These are phyloP conservation scores for Lolium rigidum DNA, from an alignment of 176 grass and related monocot genomes.

Conservation along the genomic window DNA sequence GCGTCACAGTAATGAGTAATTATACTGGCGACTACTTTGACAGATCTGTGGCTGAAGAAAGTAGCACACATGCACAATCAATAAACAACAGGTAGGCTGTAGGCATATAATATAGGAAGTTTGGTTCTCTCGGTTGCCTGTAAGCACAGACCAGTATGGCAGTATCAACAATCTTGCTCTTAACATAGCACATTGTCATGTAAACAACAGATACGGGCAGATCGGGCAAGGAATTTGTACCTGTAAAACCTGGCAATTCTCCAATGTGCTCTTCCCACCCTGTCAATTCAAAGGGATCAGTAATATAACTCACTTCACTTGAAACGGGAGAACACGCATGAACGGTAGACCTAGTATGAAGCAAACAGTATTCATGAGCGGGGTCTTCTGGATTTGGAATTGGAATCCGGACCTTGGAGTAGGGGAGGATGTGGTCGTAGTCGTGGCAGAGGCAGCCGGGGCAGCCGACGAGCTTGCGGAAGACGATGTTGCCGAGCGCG, in stretches of 20 bases:
- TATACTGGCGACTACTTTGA: constrained; percentile 12
- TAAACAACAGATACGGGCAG: not conserved
- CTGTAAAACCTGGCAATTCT: constrained; percentile 98
- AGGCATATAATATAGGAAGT: not conserved
- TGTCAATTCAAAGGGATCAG: constrained; percentile 43
- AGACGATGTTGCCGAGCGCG: constrained; percentile 86
- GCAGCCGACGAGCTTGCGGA: constrained; percentile 94
- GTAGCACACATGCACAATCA: not conserved
- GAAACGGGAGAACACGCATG: not conserved
- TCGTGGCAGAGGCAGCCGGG: constrained; percentile 98
- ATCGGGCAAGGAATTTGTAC: constrained; percentile 33
- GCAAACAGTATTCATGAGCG: not conserved
- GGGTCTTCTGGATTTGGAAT: not conserved
- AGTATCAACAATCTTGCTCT: constrained; percentile 3
- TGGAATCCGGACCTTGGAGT: constrained; percentile 67
- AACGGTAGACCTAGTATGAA: not conserved
- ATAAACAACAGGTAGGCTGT: constrained; percentile 10
- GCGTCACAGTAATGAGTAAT: not conserved
- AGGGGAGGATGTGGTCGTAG: constrained; percentile 93
- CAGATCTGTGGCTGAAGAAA: constrained; percentile 14
- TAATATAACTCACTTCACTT: not conserved
- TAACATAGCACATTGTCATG: not conserved
- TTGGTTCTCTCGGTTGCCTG: not conserved
- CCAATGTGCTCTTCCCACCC: constrained; percentile 95
- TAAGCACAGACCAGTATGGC: not conserved